Evolutionary conservation across 78 protist species (phyloP).

Genomic region (Isochrysis galbana): DNA sequence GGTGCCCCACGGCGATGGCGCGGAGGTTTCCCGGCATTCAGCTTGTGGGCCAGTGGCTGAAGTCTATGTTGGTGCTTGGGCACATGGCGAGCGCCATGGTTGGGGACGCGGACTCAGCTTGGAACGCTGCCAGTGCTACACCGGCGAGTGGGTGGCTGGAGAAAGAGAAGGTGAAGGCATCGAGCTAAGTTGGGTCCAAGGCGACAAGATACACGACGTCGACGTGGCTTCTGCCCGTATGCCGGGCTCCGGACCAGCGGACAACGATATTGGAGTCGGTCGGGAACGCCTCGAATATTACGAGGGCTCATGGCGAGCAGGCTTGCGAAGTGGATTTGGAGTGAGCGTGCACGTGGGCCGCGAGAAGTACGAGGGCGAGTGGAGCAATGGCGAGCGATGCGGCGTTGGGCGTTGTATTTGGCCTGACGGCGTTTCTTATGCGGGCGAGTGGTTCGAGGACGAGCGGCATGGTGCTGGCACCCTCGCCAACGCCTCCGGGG

Average conservation of each 20-base stretch:
- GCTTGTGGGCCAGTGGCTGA: background rate
- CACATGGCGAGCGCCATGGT: slow-evolving; percentile 14
- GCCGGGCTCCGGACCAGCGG: too few relatives aligned
- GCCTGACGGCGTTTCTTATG: slow-evolving; percentile 60
- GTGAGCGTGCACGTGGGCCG: background rate
- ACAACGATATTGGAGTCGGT: background rate
- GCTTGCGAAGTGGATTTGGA: background rate
- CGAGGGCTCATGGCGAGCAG: background rate
- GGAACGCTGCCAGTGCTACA: background rate
- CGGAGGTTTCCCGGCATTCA: background rate
- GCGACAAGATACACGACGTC: background rate
- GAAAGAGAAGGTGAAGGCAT: background rate
- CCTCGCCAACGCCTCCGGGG: background rate
- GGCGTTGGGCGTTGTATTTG: slow-evolving; percentile 42
- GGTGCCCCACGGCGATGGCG: background rate
- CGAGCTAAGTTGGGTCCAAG: background rate
- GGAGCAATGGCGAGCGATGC: background rate
- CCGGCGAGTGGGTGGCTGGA: background rate
- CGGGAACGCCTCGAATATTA: background rate
- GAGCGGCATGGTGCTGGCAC: background rate
- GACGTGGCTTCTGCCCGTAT: too few relatives aligned
- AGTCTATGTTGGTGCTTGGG: slow-evolving; percentile 35
- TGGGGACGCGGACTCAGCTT: background rate
- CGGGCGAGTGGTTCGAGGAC: slow-evolving; percentile 61
- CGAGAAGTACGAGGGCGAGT: slow-evolving; percentile 45